phyloP scores from a whole-genome alignment of 148 eudicot genomes.

The Vaccinium myrtillus region DNA sequence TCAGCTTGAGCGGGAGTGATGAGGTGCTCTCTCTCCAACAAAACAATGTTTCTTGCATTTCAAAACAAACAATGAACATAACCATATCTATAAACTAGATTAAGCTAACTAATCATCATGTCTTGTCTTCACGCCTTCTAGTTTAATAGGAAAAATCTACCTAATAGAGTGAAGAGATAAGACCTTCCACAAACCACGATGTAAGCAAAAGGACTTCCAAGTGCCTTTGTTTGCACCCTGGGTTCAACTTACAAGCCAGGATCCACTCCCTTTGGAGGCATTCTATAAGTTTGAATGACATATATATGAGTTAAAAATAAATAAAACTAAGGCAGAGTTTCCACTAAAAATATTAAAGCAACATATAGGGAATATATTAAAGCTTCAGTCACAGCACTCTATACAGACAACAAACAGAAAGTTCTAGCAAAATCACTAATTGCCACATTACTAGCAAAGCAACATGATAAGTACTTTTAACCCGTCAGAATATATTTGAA shows the following conservation, averaged over 20 bases:
- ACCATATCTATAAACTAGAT: background rate
- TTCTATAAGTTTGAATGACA: background rate
- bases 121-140: background rate
- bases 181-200: background rate
- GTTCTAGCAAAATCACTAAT: background rate
- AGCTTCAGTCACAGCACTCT: background rate
- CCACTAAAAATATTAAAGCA: background rate
- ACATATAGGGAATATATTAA: background rate
- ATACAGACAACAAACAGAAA: background rate
- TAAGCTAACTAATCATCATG: background rate
- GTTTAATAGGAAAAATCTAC: background rate
- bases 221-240: background rate
- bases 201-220: background rate
- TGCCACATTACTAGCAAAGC: background rate
- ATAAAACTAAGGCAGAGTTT: background rate
- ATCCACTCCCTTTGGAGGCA: background rate
- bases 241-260: background rate
- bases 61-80: background rate
- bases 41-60: background rate
- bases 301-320: background rate
- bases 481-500: background rate
- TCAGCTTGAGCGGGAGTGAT: background rate
- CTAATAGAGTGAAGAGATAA: background rate
- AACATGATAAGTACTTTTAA: background rate
- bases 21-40: background rate